Evolutionary conservation across 768 basidiomycete genomes (phyloP).

Genomic region (Trametes coccinea): DNA sequence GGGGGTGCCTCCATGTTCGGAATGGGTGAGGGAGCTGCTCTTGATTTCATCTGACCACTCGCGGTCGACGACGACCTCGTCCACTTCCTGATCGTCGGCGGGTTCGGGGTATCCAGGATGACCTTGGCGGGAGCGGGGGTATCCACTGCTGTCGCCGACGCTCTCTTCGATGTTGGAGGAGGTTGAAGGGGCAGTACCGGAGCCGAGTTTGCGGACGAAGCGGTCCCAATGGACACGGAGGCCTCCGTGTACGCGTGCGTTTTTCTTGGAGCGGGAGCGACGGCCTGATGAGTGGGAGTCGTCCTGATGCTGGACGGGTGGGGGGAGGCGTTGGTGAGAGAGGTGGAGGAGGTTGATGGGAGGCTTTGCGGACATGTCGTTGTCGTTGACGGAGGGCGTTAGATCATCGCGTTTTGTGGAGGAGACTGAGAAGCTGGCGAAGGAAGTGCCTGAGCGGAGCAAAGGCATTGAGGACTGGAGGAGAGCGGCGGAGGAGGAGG

Average conservation of each 20-base stretch:
- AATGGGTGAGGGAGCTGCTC: conserved; percentile 49
- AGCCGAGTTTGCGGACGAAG: conserved; percentile 35
- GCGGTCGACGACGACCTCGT: conserved; percentile 78
- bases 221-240: conserved; percentile 33
- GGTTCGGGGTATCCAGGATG: conserved; percentile 30
- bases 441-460: conserved; percentile 17
- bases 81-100: conserved; percentile 49
- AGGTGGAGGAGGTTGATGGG: conserved; percentile 6
- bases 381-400: conserved; percentile 5
- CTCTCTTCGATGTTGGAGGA: conserved; percentile 55
- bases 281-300: conserved; percentile 15
- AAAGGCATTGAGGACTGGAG: conserved; percentile 4
- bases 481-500: neutral
- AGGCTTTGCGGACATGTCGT: conserved; percentile 14
- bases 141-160: conserved; percentile 40
- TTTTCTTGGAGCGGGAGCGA: conserved; percentile 27
- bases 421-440: conserved; percentile 13
- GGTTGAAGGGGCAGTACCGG: conserved; percentile 44
- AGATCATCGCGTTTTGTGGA: conserved; percentile 23
- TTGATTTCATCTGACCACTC: conserved; percentile 62
- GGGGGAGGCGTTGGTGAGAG: conserved; percentile 10
- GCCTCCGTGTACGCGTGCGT: conserved; percentile 28
- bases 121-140: conserved; percentile 28
- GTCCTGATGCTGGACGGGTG: conserved; percentile 21
- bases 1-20: conserved; percentile 49